A percentile compares a stretch with the other conserved stretches of the same genome.
phyloP scores from a whole-genome alignment of 768 basidiomycete species.

The Termitomyces sp. region DNA sequence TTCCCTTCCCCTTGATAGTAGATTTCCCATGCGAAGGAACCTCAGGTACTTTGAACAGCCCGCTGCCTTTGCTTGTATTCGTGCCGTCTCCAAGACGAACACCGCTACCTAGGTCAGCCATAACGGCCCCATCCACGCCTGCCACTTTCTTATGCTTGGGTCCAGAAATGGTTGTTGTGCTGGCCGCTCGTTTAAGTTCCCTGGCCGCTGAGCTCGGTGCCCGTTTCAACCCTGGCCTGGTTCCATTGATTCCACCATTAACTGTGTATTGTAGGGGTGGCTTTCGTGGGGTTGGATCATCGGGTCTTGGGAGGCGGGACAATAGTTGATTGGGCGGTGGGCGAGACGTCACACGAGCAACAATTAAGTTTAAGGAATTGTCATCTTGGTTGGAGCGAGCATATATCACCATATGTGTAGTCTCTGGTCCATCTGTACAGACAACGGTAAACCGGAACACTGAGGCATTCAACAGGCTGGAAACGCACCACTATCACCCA shows the following conservation, averaged over 20 bases:
- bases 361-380: slow-evolving; percentile 40
- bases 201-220: slow-evolving; percentile 22
- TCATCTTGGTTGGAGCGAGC: slow-evolving; percentile 26
- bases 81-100: slow-evolving; percentile 26
- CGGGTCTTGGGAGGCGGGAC: slow-evolving; percentile 55
- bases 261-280: slow-evolving; percentile 44
- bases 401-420: slow-evolving; percentile 61
- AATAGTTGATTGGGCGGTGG: slow-evolving; percentile 23
- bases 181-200: slow-evolving; percentile 14
- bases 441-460: background rate
- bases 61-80: slow-evolving; percentile 19
- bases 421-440: slow-evolving; percentile 58
- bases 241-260: slow-evolving; percentile 5
- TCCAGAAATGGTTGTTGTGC: slow-evolving; percentile 1
- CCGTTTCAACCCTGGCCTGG: slow-evolving; percentile 25
- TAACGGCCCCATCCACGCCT: slow-evolving; percentile 15
- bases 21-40: slow-evolving; percentile 29
- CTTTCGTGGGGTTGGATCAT: slow-evolving; percentile 74
- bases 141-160: slow-evolving; percentile 32
- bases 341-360: slow-evolving; percentile 53
- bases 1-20: slow-evolving; percentile 33
- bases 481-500: slow-evolving; percentile 63
- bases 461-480: background rate
- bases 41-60: slow-evolving; percentile 49
- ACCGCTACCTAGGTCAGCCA: slow-evolving; percentile 35